Base-by-base conservation (phyloP, 2,329 filamentous ascomycete species). In the Coniochaeta sp. region DNA sequence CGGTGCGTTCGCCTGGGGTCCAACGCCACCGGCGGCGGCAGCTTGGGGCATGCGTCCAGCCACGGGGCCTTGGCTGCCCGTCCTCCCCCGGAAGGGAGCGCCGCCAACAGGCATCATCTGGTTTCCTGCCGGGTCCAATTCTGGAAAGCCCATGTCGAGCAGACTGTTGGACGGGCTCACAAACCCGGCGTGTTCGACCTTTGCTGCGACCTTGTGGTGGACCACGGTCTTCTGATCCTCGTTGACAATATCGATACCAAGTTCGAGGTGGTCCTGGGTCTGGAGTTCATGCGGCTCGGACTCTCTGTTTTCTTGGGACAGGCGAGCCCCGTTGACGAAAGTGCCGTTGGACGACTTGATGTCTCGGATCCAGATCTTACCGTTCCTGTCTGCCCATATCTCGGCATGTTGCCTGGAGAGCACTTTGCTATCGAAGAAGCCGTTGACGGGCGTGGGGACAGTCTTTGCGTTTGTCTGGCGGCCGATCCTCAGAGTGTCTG, bases 331-430 rank as follows among this genome's bases (percentile, higher is more conserved):
- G 69, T 99, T 99, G 66, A 99, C 93, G 74, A 99, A 99, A 0
- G 95, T 99, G 61, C 95, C 95, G 71, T 99, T 99, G 44, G 95
- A 99, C 0, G 95, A 98, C 75, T 98, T 99, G 67, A 99, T 90
- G 75, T 99, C 95, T 61, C 93, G 86, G 66, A 99, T 98, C 84
- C 88, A 98, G 50, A 99, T 89, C 72, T 96, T 96, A 58, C 93
- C 93, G 63, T 90, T 87, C 59, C 79, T 74, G 63, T 86, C 83
- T n/a, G 95, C 92, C 86, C 92, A 98, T 40, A 99, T 89, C 73
- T 99, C 95, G 38, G 95, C 95, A 73, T 99, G 95, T 72, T 97
- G 92, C 68, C 95, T 84, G 42, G 95, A 98, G 26, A 99, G 83
- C 28, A 99, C 95, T 75, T 99, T 99, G 58, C 93, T 98, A 73